phyloP scores from a whole-genome alignment of 352 stramenopile species.

The Thalassiosira exigua region DNA sequence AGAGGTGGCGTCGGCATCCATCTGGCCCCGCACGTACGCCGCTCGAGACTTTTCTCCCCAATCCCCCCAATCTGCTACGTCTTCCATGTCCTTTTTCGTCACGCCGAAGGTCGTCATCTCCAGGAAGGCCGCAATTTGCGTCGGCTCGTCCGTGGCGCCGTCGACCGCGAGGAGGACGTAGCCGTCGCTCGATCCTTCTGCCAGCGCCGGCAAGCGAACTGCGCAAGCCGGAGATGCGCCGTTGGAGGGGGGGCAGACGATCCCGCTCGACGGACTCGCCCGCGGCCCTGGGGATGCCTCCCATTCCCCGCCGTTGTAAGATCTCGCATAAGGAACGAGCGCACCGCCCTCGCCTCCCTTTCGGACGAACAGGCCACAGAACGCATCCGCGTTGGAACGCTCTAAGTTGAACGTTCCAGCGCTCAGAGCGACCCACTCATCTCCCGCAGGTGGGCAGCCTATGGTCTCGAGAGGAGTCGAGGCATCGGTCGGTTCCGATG shows the following conservation, averaged over 20 bases:
- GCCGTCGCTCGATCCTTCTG: conserved; percentile 5
- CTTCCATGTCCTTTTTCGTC: conserved; percentile 49
- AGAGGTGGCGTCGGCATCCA: conserved; percentile 28
- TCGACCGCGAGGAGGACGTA: conserved; percentile 56
- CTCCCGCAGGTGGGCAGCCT: not conserved
- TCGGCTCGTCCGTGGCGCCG: not conserved
- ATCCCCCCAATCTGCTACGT: not conserved
- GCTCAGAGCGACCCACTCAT: not conserved
- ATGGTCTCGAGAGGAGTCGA: not conserved
- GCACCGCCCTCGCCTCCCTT: not conserved
- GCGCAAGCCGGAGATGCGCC: not conserved
- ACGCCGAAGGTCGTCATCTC: conserved; percentile 70
- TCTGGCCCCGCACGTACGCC: conserved; percentile 37
- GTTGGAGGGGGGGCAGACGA: too few relatives aligned
- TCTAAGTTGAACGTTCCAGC: not conserved
- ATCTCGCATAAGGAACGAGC: conserved; percentile 65
- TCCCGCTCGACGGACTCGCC: too few relatives aligned
- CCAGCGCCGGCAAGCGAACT: not conserved
- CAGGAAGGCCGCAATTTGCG: conserved; percentile 60
- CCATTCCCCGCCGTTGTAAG: conserved; percentile 70
- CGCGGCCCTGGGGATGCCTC: conserved; percentile 53
- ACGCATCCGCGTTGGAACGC: not conserved
- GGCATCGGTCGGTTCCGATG: not conserved
- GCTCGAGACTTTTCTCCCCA: conserved; percentile 12
- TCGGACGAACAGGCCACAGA: not conserved